Conservation (phyloP, 805 yeast genomes). For the Saccharomycopsis fermentans region DNA sequence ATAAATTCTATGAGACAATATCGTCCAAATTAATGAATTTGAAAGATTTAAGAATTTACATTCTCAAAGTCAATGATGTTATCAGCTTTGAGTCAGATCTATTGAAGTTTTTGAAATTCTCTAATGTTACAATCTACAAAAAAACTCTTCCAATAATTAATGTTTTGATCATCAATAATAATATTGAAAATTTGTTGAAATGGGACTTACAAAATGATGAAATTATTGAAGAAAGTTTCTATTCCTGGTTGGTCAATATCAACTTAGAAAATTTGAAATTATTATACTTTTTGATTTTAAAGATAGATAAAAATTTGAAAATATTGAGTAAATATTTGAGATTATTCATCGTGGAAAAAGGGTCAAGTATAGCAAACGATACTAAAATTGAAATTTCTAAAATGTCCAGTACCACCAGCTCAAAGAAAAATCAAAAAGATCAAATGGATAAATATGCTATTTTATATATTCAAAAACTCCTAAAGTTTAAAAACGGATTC, state of each 20-base stretch:
- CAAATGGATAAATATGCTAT: conserved; percentile 45
- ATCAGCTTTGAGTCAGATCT: conserved; percentile 25
- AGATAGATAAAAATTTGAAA: conserved; percentile 44
- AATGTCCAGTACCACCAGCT: conserved; percentile 1
- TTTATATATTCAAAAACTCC: conserved; percentile 54
- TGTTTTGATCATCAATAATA: conserved; percentile 45
- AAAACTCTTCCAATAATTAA: conserved; percentile 48
- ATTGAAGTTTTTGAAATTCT: neutral
- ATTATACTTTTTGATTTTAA: conserved; percentile 39
- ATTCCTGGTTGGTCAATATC: conserved; percentile 43
- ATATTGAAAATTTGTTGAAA: conserved; percentile 43
- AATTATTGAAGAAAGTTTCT: conserved; percentile 45
- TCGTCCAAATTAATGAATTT: conserved; percentile 35
- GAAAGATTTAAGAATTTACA: conserved; percentile 43
- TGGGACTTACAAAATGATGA: conserved; percentile 12
- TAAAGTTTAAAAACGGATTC: conserved; percentile 42
- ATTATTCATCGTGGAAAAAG: neutral
- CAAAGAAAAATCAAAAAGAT: conserved; percentile 21
- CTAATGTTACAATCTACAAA: conserved; percentile 22
- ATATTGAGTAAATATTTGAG: conserved; percentile 20
- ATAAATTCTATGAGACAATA: conserved; percentile 40
- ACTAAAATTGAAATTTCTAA: conserved; percentile 14
- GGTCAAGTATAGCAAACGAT: conserved; percentile 15
- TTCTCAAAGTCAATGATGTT: conserved; percentile 41
- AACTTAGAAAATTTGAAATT: conserved; percentile 34